Conservation (phyloP, 2,329 filamentous ascomycete genomes). For the Colletotrichum sp. region DNA sequence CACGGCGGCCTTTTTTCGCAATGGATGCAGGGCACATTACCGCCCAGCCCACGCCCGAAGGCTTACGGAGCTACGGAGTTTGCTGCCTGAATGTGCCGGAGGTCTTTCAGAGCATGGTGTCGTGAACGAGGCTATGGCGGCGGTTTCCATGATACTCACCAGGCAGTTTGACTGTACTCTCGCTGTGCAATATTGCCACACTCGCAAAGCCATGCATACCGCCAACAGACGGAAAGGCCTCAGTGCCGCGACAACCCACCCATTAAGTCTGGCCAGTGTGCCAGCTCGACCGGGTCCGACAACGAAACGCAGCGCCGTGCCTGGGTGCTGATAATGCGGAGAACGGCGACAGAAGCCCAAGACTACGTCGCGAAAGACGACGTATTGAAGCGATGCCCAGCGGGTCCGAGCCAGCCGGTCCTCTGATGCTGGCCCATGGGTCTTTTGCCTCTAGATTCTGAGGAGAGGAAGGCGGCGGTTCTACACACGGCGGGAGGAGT, state of each 20-base stretch:
- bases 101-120: not conserved
- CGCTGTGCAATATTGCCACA: not conserved
- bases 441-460: not conserved
- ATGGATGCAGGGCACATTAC: not conserved
- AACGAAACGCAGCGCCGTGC: not conserved
- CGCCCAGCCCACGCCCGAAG: not conserved
- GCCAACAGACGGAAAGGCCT: not conserved
- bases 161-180: not conserved
- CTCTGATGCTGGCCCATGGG: not conserved
- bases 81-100: not conserved
- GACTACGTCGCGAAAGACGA: not conserved
- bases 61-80: not conserved
- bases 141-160: not conserved
- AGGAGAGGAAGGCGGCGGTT: not conserved
- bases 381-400: not conserved
- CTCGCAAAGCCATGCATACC: not conserved
- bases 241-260: not conserved
- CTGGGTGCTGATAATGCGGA: not conserved
- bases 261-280: not conserved
- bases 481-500: not conserved
- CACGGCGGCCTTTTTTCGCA: not conserved
- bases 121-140: not conserved
- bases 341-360: not conserved
- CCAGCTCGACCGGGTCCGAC: not conserved
- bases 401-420: not conserved